Evolutionary conservation across 139 green algal species (phyloP).

Genomic region (Chlorella ohadii): DNA sequence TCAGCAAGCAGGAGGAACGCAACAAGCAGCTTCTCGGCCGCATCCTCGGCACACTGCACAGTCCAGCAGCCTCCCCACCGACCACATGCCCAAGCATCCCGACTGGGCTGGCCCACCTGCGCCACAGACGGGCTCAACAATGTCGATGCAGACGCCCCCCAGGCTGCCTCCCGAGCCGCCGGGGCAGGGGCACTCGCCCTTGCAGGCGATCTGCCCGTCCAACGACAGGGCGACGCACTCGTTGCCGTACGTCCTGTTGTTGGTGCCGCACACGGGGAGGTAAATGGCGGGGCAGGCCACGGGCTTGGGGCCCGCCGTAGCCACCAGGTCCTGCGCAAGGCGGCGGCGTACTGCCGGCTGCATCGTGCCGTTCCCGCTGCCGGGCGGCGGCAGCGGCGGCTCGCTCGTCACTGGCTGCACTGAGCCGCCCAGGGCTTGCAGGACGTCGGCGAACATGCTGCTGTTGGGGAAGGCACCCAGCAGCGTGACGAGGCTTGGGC

Average conservation of each 20-base stretch:
- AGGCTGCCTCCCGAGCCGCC: neutral
- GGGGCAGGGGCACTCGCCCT: conserved; percentile 22
- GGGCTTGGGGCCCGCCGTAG: neutral
- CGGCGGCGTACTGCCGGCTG: neutral
- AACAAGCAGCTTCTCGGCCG: too few species aligned
- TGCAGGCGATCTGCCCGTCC: neutral
- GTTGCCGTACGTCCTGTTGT: conserved; percentile 23
- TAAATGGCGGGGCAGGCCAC: conserved; percentile 15
- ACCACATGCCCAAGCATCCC: too few species aligned
- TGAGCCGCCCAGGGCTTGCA: neutral
- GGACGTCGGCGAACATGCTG: neutral
- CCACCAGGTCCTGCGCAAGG: neutral
- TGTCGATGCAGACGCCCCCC: neutral
- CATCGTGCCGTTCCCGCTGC: neutral
- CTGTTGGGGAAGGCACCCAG: neutral
- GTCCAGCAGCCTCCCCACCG: too few species aligned
- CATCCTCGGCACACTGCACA: too few species aligned
- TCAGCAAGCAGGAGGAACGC: too few species aligned
- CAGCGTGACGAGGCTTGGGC: neutral
- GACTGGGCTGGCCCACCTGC: neutral
- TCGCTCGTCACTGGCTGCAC: neutral
- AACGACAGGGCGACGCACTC: neutral
- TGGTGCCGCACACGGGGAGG: conserved; percentile 21
- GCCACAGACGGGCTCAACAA: conserved; percentile 6
- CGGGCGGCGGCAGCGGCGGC: neutral